These are phyloP conservation scores for Eimeria acervulina DNA, from an alignment of 169 alveolate species.

Conservation along the genomic window DNA sequence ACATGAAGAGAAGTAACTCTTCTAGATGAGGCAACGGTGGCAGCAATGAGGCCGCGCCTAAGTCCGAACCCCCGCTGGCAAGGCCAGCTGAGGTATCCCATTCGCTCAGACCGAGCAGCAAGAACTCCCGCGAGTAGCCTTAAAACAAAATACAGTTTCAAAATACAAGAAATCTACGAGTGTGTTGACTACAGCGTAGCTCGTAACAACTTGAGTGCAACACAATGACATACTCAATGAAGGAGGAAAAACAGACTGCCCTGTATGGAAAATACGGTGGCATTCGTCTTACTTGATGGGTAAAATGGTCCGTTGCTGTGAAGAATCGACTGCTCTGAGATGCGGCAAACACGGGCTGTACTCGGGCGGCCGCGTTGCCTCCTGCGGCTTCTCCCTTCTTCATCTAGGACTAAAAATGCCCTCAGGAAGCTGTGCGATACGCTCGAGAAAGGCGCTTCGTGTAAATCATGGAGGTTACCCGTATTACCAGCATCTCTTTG, in stretches of 20 bases:
- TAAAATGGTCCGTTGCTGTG: conserved; percentile 78
- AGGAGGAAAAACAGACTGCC: background rate
- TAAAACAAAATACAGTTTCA: background rate
- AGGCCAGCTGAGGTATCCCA: conserved; percentile 62
- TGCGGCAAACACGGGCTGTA: conserved; percentile 68
- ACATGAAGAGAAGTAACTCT: conserved; percentile 57
- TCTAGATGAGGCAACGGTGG: conserved; percentile 68
- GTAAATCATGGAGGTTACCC: background rate
- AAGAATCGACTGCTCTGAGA: conserved; percentile 67
- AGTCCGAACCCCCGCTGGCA: conserved; percentile 57
- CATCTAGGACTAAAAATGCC: conserved; percentile 35
- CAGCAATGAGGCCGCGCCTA: conserved; percentile 65
- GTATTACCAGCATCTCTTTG: background rate
- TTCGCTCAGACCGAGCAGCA: conserved; percentile 64
- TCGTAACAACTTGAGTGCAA: background rate
- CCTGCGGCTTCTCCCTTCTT: conserved; percentile 33
- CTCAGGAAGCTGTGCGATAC: conserved; percentile 53
- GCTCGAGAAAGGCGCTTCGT: conserved; percentile 39
- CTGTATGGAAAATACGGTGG: background rate
- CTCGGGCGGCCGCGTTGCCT: conserved; percentile 19
- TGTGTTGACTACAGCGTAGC: background rate
- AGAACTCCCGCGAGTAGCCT: conserved; percentile 64
- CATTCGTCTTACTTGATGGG: conserved; percentile 31
- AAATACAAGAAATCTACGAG: background rate
- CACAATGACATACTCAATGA: background rate